Conservation (phyloP, 192 early-diverging fungal species). For the Diversispora eburnea region DNA sequence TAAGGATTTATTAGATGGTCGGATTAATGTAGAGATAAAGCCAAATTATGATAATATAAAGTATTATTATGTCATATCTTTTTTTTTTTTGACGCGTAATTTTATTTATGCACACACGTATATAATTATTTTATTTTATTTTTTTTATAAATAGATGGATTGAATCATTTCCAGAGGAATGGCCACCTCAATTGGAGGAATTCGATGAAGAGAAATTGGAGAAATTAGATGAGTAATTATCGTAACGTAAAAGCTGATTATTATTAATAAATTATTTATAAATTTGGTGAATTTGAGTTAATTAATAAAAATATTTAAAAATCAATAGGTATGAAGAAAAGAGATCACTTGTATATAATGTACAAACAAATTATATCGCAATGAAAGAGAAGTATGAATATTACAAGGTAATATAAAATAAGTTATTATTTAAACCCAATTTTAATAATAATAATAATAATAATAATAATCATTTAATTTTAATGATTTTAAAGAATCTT, state of each 20-base stretch:
- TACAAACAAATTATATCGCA: conserved; percentile 15
- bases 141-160: conserved; percentile 15
- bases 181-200: conserved; percentile 1
- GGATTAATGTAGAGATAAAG: not conserved
- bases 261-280: not conserved
- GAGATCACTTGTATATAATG: not conserved
- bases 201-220: not conserved
- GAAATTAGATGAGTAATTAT: not conserved
- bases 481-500: not conserved
- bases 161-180: conserved; percentile 21
- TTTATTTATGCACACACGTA: no score
- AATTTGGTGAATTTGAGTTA: not conserved
- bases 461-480: not conserved
- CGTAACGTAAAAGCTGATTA: no score
- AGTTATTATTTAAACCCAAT: not conserved
- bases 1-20: conserved; percentile 15
- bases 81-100: not conserved
- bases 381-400: conserved; percentile 17
- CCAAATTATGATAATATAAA: conserved; percentile 11
- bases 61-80: not conserved
- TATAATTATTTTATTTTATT: no score
- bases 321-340: conserved; percentile 4
- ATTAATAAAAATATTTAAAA: not conserved
- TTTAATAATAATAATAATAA: not conserved
- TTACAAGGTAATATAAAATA: conserved; percentile 6